Evolutionary conservation across 1,284 basidiomycete species (phyloP).

Genomic region (Puccinia novopanici): DNA sequence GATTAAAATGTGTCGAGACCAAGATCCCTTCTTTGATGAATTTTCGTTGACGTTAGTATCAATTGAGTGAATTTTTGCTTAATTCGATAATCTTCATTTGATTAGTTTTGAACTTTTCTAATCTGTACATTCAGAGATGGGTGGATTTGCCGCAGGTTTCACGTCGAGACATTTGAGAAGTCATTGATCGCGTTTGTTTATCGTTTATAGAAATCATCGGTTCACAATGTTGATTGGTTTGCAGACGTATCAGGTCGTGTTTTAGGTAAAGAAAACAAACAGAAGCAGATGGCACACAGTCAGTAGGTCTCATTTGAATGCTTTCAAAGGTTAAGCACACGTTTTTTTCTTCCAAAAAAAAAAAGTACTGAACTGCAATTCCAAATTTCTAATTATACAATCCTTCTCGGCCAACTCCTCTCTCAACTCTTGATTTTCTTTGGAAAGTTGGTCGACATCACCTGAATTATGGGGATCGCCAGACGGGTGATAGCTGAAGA

Average conservation of each 20-base stretch:
- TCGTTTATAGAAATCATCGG: background rate
- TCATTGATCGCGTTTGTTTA: background rate
- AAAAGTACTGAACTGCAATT: constrained; percentile 65
- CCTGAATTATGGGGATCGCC: constrained; percentile 22
- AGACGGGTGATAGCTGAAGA: constrained; percentile 29
- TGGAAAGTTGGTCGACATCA: constrained; percentile 59
- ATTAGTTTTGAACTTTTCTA: constrained; percentile 42
- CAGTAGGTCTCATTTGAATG: constrained; percentile 5
- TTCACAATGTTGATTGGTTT: background rate
- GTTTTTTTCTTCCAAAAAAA: too few relatives aligned
- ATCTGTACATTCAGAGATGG: constrained; percentile 12
- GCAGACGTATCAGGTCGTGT: background rate
- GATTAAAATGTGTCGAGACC: too few relatives aligned
- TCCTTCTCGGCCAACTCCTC: constrained; percentile 73
- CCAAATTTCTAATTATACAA: constrained; percentile 75
- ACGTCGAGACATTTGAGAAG: background rate
- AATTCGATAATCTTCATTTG: constrained; percentile 48
- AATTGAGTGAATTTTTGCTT: constrained; percentile 18
- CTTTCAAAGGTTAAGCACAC: background rate
- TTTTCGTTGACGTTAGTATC: background rate
- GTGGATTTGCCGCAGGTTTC: background rate
- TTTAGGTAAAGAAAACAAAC: background rate
- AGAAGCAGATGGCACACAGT: background rate
- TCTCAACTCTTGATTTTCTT: constrained; percentile 69
- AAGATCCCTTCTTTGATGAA: background rate